phyloP scores from a whole-genome alignment of 139 green algal species.

The Zygnema circumcarinatum region DNA sequence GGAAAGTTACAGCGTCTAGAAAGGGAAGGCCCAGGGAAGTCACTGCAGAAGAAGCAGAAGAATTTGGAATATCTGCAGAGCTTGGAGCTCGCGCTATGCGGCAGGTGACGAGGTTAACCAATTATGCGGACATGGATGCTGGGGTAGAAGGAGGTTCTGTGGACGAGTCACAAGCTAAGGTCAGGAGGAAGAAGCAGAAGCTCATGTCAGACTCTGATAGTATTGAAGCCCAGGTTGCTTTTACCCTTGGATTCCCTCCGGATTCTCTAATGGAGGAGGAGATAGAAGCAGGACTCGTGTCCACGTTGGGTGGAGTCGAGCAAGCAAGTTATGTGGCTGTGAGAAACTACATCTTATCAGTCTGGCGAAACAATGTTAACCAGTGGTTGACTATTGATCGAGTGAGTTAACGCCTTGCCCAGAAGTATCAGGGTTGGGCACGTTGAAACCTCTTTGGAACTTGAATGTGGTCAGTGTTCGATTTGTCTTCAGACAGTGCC shows the following conservation, averaged over 20 bases:
- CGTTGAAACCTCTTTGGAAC: not conserved
- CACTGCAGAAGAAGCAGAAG: no score
- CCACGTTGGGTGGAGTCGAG: conserved; percentile 21
- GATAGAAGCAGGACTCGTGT: conserved; percentile 48
- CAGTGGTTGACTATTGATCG: conserved; percentile 16
- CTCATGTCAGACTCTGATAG: conserved; percentile 20
- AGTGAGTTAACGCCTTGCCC: not conserved
- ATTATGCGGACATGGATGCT: no score
- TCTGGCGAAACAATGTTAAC: conserved; percentile 44
- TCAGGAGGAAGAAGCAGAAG: conserved; percentile 20
- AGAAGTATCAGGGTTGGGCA: not conserved
- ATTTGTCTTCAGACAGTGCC: not conserved
- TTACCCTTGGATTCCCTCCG: conserved; percentile 30
- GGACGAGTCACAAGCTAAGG: no score
- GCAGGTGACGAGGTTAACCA: no score
- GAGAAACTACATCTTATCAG: conserved; percentile 41
- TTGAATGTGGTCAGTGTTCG: not conserved
- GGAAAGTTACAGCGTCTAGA: no score
- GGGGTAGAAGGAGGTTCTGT: no score
- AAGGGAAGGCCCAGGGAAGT: no score
- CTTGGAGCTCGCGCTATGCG: no score
- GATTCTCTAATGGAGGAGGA: conserved; percentile 45
- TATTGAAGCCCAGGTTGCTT: conserved; percentile 23
- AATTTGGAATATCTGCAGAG: no score
- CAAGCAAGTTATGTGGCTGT: conserved; percentile 35